Conservation (phyloP, 2,329 filamentous ascomycete species). For the Apiospora arundinis region DNA sequence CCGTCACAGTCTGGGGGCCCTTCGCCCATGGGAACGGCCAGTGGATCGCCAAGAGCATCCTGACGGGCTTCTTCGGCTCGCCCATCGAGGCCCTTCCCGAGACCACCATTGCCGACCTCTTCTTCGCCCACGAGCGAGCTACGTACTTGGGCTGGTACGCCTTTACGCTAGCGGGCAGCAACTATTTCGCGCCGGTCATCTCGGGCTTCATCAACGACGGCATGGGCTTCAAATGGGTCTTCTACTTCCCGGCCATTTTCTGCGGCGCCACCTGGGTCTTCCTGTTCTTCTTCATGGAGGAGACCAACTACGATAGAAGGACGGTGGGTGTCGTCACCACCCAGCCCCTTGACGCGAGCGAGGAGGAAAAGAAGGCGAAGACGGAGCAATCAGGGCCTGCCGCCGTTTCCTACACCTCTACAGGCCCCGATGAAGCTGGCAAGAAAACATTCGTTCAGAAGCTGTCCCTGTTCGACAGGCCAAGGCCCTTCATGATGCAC, state of each 20-base stretch:
- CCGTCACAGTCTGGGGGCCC: conserved; percentile 46
- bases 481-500: conserved; percentile 48
- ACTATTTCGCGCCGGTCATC: conserved; percentile 53
- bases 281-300: conserved; percentile 64
- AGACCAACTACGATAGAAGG: conserved; percentile 58
- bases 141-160: conserved; percentile 52
- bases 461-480: conserved; percentile 46
- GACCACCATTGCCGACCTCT: conserved; percentile 50
- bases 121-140: conserved; percentile 49
- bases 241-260: conserved; percentile 51
- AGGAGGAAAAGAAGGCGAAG: background rate
- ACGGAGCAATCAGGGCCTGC: conserved; percentile 30
- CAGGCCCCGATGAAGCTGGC: conserved; percentile 27
- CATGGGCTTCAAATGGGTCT: conserved; percentile 49
- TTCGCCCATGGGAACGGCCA: conserved; percentile 46
- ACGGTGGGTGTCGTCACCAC: conserved; percentile 32
- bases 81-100: conserved; percentile 55
- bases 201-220: conserved; percentile 52
- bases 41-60: conserved; percentile 53
- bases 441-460: conserved; percentile 50
- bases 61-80: conserved; percentile 51
- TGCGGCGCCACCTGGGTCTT: conserved; percentile 43
- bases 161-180: conserved; percentile 46
- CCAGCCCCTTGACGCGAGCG: background rate
- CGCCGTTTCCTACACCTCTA: background rate